Evolutionary conservation across 169 alveolate genomes (phyloP).

Genomic region (Plasmodium cynomolgi): DNA sequence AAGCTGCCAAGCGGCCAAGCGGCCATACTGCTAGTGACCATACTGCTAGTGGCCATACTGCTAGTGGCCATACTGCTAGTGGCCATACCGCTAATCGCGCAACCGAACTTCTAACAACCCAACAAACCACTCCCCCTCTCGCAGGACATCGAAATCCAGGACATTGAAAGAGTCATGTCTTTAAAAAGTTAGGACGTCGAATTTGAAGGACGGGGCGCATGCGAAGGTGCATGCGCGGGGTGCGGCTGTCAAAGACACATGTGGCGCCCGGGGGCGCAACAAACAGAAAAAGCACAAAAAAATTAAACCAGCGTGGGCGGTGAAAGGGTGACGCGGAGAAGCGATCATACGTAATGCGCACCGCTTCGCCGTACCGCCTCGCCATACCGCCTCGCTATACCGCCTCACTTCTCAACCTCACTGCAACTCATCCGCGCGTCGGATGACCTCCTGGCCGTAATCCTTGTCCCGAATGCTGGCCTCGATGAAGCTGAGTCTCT

Average conservation of each 20-base stretch:
- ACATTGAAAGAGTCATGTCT: constrained; percentile 48
- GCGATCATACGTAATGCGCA: neutral
- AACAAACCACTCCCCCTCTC: neutral
- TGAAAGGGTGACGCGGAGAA: no score
- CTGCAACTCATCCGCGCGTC: constrained; percentile 60
- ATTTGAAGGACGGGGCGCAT: neutral
- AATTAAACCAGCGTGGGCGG: neutral
- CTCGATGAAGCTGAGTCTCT: constrained; percentile 70
- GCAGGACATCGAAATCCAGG: constrained; percentile 70
- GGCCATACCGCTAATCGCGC: no score
- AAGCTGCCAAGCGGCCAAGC: no score
- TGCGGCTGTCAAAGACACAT: neutral
- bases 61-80: no score
- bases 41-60: no score
- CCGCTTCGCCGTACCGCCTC: neutral
- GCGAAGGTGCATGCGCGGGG: neutral
- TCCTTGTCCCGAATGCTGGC: constrained; percentile 58
- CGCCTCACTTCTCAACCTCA: neutral
- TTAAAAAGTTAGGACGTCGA: constrained; percentile 18
- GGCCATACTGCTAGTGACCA: no score
- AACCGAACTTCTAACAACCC: neutral
- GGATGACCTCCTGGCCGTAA: constrained; percentile 50
- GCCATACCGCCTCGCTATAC: neutral
- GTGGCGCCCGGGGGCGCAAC: neutral
- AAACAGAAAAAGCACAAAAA: neutral